Evolutionary conservation across 148 eudicot species (phyloP).

Genomic region (Silene uniflora): DNA sequence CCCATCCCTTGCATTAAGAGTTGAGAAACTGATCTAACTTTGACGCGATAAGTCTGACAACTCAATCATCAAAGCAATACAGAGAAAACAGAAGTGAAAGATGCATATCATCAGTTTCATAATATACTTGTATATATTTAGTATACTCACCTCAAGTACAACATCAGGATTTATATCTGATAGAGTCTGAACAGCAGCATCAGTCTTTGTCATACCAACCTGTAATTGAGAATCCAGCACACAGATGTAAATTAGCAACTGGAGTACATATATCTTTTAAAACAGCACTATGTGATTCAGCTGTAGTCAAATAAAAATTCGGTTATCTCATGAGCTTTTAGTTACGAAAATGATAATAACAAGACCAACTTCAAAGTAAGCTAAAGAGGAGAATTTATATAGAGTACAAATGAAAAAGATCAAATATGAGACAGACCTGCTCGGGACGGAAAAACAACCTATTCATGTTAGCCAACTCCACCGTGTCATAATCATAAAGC

Average conservation of each 20-base stretch:
- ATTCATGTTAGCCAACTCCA: constrained; percentile 99
- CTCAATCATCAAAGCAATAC: not conserved
- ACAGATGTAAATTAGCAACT: not conserved
- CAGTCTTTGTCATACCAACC: constrained; percentile 98
- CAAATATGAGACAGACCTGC: constrained; percentile 47
- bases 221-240: constrained; percentile 25
- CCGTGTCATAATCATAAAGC: constrained; percentile 97
- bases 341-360: not conserved
- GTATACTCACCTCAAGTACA: constrained; percentile 73
- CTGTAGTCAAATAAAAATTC: not conserved
- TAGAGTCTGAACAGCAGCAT: constrained; percentile 96
- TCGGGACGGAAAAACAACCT: constrained; percentile 97
- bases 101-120: not conserved
- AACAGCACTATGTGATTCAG: not conserved
- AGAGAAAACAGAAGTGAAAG: not conserved
- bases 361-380: not conserved
- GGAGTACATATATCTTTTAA: not conserved
- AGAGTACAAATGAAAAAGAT: not conserved
- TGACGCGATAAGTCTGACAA: not conserved
- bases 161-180: constrained; percentile 97
- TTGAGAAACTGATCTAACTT: not conserved
- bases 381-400: not conserved
- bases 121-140: not conserved
- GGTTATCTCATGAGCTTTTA: not conserved
- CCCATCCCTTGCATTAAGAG: not conserved